Evolutionary conservation across 106 monocot species (phyloP), one percentile per base, ranked within the genome.

Genomic region (Hemerocallis citrina): DNA sequence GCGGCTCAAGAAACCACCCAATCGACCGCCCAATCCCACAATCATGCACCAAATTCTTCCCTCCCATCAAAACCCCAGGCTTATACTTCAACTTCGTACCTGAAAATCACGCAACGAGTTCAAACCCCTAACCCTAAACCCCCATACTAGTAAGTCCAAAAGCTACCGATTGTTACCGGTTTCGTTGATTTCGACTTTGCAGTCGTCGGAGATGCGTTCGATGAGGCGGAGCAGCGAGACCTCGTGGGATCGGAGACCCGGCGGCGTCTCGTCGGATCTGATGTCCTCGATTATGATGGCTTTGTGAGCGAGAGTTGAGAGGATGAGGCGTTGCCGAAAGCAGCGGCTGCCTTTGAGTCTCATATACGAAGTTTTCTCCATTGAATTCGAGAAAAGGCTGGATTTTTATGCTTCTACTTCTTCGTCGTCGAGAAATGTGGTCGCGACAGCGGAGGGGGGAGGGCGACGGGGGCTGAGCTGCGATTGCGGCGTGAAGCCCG

Each of bases 21-120:
- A 95, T 87, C 5, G 78, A 72, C 3, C 90, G 71, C 60, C 69
- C 74, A 30, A 90, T 65, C 10, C 90, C 90, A 27, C 95, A 95
- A 51, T 95, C 95, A 57, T 95, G 95, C 29, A 79, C 76, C 28
- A 78, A 36, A 51, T 77, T 61, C 65, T 76, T 95, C 19, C 95
- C 95, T 6, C 95, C 95, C 13, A 84, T 71, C 64, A 95, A 40
- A 48, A 90, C 84, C 15, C 95, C 95, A 5, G 95, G 95, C 74
- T 81, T 86, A 70, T 90, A 95, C 59, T 78, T 78, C 68, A 95
- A 21, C 40, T 90, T 86, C 42, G 95, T 95, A 35, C 90, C 94
- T 95, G 48, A 40, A 71, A 52, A 16, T 52, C 21, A 27, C n/a
- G 14, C 17, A 37, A 19, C 7, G 14, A 41, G 6, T n/a, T 4